Conservation (phyloP, 805 yeast species). For the Starmera pachycereana region DNA sequence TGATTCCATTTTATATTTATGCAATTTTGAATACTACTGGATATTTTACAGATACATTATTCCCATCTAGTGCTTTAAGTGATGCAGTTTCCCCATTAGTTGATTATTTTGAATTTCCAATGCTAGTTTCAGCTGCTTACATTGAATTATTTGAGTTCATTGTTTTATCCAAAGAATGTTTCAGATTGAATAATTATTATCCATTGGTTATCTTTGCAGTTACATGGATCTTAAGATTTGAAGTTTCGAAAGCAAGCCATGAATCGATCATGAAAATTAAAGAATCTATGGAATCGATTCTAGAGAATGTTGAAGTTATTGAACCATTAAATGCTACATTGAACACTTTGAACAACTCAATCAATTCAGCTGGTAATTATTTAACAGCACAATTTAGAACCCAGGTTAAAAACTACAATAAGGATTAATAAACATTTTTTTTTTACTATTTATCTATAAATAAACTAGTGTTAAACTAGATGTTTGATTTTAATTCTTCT, state of each 20-base stretch:
- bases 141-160: slow-evolving; percentile 26
- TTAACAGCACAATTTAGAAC: too few relatives aligned
- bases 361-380: too few relatives aligned
- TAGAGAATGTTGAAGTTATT: too few relatives aligned
- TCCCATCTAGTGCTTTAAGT: slow-evolving; percentile 22
- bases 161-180: slow-evolving; percentile 20
- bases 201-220: slow-evolving; percentile 24
- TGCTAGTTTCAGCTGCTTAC: slow-evolving; percentile 27
- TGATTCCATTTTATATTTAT: slow-evolving; percentile 31
- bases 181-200: slow-evolving; percentile 16
- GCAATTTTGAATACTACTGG: slow-evolving; percentile 28
- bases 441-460: not conserved
- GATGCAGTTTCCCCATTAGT: slow-evolving; percentile 26
- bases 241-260: slow-evolving; percentile 20
- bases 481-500: slow-evolving; percentile 23
- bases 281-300: too few relatives aligned
- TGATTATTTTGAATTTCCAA: slow-evolving; percentile 27
- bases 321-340: too few relatives aligned
- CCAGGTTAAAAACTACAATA: too few relatives aligned
- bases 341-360: too few relatives aligned
- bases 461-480: slow-evolving; percentile 1
- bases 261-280: too few relatives aligned
- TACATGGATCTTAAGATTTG: slow-evolving; percentile 29
- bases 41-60: slow-evolving; percentile 23
- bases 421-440: too few relatives aligned